These are phyloP conservation scores for Sextonia rubra DNA, from an alignment of 164 flowering plant species.

Conservation along the genomic window DNA sequence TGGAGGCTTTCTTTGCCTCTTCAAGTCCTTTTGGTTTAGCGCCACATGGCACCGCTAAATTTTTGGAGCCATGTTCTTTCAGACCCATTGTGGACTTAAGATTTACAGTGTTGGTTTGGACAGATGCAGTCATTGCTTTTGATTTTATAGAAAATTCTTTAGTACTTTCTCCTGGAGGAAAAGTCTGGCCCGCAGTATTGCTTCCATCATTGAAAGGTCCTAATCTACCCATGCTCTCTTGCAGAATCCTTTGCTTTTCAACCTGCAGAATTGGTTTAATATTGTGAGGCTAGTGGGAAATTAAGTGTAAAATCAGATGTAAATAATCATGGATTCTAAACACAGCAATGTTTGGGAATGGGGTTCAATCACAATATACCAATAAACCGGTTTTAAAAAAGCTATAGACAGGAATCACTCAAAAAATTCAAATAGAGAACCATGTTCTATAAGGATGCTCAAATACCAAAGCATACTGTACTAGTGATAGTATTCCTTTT, in stretches of 20 bases:
- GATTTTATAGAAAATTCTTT: slow-evolving; percentile 17
- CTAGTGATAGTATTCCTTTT: too few species aligned
- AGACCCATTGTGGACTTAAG: slow-evolving; percentile 8
- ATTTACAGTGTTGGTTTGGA: slow-evolving; percentile 13
- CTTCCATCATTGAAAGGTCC: slow-evolving; percentile 21
- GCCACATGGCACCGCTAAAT: slow-evolving; percentile 17
- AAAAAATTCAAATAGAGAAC: too few species aligned
- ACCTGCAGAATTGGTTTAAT: slow-evolving; percentile 34
- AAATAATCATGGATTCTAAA: not conserved
- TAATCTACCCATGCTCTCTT: slow-evolving; percentile 35
- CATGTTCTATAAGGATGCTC: too few species aligned
- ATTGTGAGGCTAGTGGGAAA: not conserved
- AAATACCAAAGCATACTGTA: too few species aligned
- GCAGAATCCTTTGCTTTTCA: slow-evolving; percentile 75
- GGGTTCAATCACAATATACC: too few species aligned
- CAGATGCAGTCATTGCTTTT: slow-evolving; percentile 11
- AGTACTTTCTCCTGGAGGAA: slow-evolving; percentile 14
- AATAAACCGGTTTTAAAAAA: too few species aligned
- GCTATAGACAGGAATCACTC: too few species aligned
- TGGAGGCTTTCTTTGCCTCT: slow-evolving; percentile 36
- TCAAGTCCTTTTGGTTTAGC: slow-evolving; percentile 28
- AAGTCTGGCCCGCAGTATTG: slow-evolving; percentile 19
- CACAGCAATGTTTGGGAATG: not conserved
- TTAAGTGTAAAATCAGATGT: not conserved
- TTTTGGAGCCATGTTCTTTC: slow-evolving; percentile 14